Percentiles rank a stretch among this genome's conserved stretches.
These are phyloP conservation scores for Entophlyctis luteolus DNA, from an alignment of 192 early-diverging fungal genomes.

Conservation along the genomic window DNA sequence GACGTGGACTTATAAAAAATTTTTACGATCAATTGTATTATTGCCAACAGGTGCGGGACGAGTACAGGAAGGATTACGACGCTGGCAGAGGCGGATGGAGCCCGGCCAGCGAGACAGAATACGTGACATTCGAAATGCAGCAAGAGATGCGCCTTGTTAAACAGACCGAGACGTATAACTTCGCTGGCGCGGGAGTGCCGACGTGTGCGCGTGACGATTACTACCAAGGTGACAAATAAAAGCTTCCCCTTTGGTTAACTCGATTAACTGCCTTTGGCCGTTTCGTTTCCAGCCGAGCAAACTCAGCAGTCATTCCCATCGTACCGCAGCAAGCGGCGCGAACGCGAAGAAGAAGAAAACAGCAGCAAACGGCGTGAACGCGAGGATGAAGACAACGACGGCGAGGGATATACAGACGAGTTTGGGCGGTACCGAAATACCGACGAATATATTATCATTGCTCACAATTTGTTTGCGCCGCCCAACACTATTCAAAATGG, in stretches of 20 bases:
- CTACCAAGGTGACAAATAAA: constrained; percentile 6
- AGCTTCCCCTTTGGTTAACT: too few relatives aligned
- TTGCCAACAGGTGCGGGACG: too few relatives aligned
- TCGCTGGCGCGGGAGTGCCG: constrained; percentile 19
- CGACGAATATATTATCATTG: too few relatives aligned
- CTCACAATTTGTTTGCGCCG: too few relatives aligned
- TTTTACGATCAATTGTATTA: too few relatives aligned
- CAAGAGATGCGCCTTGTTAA: constrained; percentile 41
- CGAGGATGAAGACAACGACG: constrained; percentile 26
- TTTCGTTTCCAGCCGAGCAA: background rate
- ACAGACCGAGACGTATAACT: constrained; percentile 62
- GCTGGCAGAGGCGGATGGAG: constrained; percentile 95
- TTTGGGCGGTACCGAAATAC: too few relatives aligned
- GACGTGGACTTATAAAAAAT: too few relatives aligned
- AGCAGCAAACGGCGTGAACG: too few relatives aligned
- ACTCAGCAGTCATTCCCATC: background rate
- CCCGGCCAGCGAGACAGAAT: constrained; percentile 50
- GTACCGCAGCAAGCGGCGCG: constrained; percentile 17
- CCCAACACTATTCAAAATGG: too few relatives aligned
- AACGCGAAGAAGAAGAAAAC: constrained; percentile 37
- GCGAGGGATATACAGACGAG: constrained; percentile 37
- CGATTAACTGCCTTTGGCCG: too few relatives aligned
- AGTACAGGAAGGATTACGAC: constrained; percentile 93
- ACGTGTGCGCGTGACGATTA: constrained; percentile 21
- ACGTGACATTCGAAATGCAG: constrained; percentile 33